Evolutionary conservation across 768 basidiomycete species (phyloP), one percentile per base, ranked within the genome.

Genomic region (Termitomyces bulborhizus): DNA sequence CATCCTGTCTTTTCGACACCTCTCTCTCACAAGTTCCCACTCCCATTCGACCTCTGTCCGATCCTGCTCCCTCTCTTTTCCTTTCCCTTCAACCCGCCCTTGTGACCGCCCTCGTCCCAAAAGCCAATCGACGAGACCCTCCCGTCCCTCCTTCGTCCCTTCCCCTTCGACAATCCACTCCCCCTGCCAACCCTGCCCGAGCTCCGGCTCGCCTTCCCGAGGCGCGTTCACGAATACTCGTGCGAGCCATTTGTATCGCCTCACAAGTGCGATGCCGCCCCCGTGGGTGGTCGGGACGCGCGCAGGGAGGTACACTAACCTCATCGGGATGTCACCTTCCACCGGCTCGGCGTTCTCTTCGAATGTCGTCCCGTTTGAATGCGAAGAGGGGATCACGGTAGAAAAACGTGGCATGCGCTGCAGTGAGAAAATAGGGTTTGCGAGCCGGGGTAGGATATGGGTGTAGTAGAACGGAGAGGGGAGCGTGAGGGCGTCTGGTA

Each of bases 401-500:
- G 37, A 51, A 55, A 66, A 73, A 3, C 71, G 61, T 4, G 74
- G 73, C 46, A 79, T 62, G 27, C 63, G 68, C 26, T 65, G 54
- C 37, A 77, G 71, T 15, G 63, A 52, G 58, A 72, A 75, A 2
- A 65, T 65, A 16, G 72, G 72, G 56, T 76, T 75, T 26, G 69
- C 65, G 60, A 59, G 67, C 1, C 51, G 53, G 13, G 69, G 74
- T 54, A 82, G 71, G 65, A 91, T 80, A 63, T 91, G 88, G 15
- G 76, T 68, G 67, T 87, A 91, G 71, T 90, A 92, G 58, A 84
- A 82, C 1, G 90, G 90, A 0, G 88, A 84, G 0, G 88, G 88
- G 8, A 92, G 76, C 48, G 73, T 76, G 18, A 90, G 76, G 1
- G 84, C 75, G 50, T 83, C 78, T 13, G 71, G 64, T 18, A 88